Evolutionary conservation across 169 alveolate genomes (phyloP).

Genomic region (Theileria annulata): DNA sequence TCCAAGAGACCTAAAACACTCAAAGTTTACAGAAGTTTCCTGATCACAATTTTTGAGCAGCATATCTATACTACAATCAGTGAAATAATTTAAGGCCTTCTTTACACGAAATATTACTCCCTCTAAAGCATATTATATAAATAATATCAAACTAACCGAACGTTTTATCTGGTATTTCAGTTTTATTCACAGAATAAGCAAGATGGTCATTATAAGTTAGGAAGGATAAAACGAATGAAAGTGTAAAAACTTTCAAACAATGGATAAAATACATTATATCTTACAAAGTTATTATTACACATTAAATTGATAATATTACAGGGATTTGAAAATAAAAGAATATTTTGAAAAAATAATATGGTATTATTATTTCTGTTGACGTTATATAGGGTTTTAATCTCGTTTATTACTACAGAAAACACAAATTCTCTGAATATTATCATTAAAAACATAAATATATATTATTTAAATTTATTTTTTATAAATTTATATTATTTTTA

Average conservation of each 20-base stretch:
- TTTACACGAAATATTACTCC: conserved; percentile 8
- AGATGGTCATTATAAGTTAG: background rate
- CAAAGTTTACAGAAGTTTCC: conserved; percentile 57
- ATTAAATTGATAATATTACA: background rate
- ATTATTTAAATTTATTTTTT: background rate
- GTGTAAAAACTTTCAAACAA: conserved; percentile 7
- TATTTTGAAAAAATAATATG: too few relatives aligned
- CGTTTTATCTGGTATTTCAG: background rate
- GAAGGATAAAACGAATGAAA: background rate
- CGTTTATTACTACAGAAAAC: too few relatives aligned
- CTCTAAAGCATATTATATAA: background rate
- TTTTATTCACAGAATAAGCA: conserved; percentile 2
- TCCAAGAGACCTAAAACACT: conserved; percentile 59
- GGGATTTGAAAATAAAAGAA: too few relatives aligned
- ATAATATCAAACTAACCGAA: background rate
- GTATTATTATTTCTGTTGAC: too few relatives aligned
- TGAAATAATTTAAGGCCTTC: conserved; percentile 12
- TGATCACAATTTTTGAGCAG: conserved; percentile 25
- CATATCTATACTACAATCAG: conserved; percentile 51
- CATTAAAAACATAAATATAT: too few relatives aligned
- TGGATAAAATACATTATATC: background rate
- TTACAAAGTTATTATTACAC: background rate
- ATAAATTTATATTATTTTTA: background rate
- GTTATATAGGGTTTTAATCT: too few relatives aligned
- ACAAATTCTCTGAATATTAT: too few relatives aligned